phyloP scores from a whole-genome alignment of 768 basidiomycete species.

The Kwoniella pini region DNA sequence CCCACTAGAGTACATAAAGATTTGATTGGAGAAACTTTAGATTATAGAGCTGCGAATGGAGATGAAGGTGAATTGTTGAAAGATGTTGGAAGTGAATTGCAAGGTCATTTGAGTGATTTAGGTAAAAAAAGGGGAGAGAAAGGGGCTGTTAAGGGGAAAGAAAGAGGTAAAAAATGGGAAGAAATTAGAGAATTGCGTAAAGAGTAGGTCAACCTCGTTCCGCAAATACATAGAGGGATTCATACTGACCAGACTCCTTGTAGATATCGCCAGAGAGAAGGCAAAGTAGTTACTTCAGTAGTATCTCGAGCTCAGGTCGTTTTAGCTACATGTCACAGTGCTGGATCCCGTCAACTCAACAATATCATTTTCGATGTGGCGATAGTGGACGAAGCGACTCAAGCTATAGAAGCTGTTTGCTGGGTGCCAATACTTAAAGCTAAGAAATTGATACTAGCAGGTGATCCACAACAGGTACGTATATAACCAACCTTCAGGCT shows the following conservation, averaged over 20 bases:
- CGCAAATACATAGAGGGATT: too few species aligned
- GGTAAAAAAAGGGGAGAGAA: conserved; percentile 63
- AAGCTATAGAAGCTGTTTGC: conserved; percentile 93
- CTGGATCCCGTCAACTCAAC: conserved; percentile 78
- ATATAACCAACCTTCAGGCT: too few species aligned
- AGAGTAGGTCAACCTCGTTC: conserved; percentile 66
- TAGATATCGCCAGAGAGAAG: conserved; percentile 87
- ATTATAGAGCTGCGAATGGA: conserved; percentile 54
- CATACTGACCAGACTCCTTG: neutral
- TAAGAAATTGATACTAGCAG: conserved; percentile 84
- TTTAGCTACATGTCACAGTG: conserved; percentile 89
- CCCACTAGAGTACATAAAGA: conserved; percentile 83
- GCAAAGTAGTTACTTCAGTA: conserved; percentile 77
- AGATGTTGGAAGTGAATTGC: conserved; percentile 86
- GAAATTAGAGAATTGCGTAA: conserved; percentile 65
- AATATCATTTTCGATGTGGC: conserved; percentile 83
- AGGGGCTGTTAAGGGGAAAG: conserved; percentile 63
- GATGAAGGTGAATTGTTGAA: conserved; percentile 73
- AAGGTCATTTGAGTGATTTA: conserved; percentile 66
- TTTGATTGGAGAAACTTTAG: conserved; percentile 56
- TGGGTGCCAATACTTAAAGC: conserved; percentile 95
- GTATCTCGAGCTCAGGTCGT: conserved; percentile 81
- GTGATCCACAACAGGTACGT: conserved; percentile 75
- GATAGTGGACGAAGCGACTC: conserved; percentile 97
- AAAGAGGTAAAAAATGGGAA: conserved; percentile 58